phyloP scores from a whole-genome alignment of 805 yeast genomes.

The Wickerhamiella shivajii region DNA sequence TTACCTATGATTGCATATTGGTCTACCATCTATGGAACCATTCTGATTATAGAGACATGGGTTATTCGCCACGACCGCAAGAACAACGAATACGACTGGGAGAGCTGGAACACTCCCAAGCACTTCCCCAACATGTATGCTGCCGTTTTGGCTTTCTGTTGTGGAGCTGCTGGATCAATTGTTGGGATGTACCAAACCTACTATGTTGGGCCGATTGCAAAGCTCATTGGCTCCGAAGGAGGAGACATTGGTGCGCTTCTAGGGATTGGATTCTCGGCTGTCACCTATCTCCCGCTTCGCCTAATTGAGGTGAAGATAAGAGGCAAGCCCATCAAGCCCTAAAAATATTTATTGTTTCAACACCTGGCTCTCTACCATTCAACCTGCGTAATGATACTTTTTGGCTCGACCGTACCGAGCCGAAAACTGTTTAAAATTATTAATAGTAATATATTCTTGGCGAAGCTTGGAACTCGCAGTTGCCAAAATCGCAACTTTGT shows the following conservation, averaged over 20 bases:
- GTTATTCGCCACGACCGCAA: slow-evolving; percentile 44
- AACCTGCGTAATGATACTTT: too few relatives aligned
- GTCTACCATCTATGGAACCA: slow-evolving; percentile 67
- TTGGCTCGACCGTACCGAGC: too few relatives aligned
- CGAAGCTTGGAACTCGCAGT: too few relatives aligned
- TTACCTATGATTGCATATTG: slow-evolving; percentile 87
- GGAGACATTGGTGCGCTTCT: slow-evolving; percentile 79
- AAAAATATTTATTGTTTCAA: too few relatives aligned
- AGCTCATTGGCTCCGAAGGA: slow-evolving; percentile 45
- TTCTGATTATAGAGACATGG: slow-evolving; percentile 56
- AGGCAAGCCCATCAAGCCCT: slow-evolving; percentile 12
- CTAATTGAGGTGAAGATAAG: slow-evolving; percentile 46
- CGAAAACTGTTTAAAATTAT: too few relatives aligned
- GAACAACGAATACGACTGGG: slow-evolving; percentile 52
- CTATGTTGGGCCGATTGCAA: slow-evolving; percentile 65
- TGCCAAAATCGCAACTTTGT: too few relatives aligned
- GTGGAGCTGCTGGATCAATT: slow-evolving; percentile 71
- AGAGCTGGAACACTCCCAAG: slow-evolving; percentile 50
- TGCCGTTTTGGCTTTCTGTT: slow-evolving; percentile 45
- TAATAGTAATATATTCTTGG: too few relatives aligned
- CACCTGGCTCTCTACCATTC: too few relatives aligned
- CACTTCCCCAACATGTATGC: slow-evolving; percentile 60
- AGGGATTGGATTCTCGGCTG: slow-evolving; percentile 53
- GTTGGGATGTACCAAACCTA: slow-evolving; percentile 82
- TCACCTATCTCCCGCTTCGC: slow-evolving; percentile 50